Conservation (phyloP, 2,329 filamentous ascomycete genomes). For the Diaporthe caulivora region DNA sequence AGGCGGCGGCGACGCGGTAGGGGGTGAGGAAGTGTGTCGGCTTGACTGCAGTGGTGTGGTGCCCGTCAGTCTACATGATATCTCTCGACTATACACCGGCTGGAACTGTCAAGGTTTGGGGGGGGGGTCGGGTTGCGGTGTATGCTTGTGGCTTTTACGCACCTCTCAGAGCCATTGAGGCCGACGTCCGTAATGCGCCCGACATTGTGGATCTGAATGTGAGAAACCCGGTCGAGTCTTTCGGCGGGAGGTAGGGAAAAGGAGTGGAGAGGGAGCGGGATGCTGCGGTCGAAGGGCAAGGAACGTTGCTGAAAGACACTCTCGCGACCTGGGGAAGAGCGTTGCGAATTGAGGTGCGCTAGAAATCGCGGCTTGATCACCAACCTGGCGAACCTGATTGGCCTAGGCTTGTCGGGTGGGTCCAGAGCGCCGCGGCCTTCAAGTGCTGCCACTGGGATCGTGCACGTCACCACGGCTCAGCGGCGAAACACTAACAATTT, state of each 20-base stretch:
- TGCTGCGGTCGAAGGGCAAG: neutral
- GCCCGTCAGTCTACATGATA: conserved; percentile 8
- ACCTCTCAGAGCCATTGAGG: conserved; percentile 67
- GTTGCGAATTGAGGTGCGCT: conserved; percentile 28
- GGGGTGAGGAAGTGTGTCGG: conserved; percentile 73
- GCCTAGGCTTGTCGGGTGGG: neutral
- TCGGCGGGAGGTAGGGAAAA: neutral
- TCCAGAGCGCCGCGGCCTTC: conserved; percentile 1
- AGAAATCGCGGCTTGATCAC: conserved; percentile 38
- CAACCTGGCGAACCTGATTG: conserved; percentile 37
- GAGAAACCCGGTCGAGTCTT: neutral
- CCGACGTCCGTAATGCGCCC: conserved; percentile 62
- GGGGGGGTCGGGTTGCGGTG: too few species aligned
- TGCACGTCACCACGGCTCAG: conserved; percentile 33
- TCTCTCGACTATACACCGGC: neutral
- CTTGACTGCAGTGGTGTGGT: conserved; percentile 65
- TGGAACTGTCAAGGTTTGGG: neutral
- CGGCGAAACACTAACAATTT: conserved; percentile 24
- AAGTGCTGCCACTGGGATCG: conserved; percentile 7
- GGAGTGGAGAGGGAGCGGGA: conserved; percentile 15
- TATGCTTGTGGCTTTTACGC: conserved; percentile 43
- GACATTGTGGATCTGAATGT: conserved; percentile 55
- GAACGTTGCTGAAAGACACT: neutral
- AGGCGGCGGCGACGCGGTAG: conserved; percentile 72
- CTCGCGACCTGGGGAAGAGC: conserved; percentile 7